Percentiles rank a stretch among this genome's conserved stretches.
These are phyloP conservation scores for Pyrus pyrifolia DNA, from an alignment of 306 rosid genomes.

Conservation along the genomic window DNA sequence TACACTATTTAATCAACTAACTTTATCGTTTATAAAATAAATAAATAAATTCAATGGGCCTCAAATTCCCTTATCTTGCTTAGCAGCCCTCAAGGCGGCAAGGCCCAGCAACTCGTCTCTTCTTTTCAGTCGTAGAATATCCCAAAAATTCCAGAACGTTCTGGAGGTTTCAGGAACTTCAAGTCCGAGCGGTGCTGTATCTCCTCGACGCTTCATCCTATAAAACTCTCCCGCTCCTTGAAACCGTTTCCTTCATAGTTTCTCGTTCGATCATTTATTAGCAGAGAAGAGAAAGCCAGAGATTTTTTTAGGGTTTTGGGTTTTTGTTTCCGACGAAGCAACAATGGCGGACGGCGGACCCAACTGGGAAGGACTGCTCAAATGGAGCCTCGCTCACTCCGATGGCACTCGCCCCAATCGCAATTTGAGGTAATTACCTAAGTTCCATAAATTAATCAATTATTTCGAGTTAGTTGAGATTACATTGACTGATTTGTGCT, in stretches of 20 bases:
- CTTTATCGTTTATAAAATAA: no score
- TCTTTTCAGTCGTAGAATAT: background rate
- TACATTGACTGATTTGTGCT: background rate
- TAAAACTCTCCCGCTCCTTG: background rate
- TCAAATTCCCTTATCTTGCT: background rate
- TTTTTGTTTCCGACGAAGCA: background rate
- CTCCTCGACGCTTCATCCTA: background rate
- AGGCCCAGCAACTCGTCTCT: background rate
- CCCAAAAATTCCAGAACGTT: background rate
- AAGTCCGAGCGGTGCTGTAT: background rate
- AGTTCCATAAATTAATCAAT: background rate
- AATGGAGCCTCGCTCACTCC: constrained; percentile 78
- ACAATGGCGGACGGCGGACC: constrained; percentile 72
- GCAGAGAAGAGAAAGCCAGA: background rate
- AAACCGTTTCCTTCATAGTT: background rate
- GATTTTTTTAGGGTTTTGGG: background rate
- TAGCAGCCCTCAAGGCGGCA: background rate
- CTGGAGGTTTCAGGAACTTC: background rate
- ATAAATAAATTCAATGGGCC: background rate
- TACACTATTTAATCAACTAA: no score
- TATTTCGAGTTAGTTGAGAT: background rate
- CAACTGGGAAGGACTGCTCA: constrained; percentile 85
- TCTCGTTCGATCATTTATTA: background rate
- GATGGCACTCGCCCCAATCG: constrained; percentile 67
- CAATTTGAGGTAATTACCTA: constrained; percentile 38